Evolutionary conservation across 768 basidiomycete species (phyloP).

Genomic region (Boletus rex-veris): DNA sequence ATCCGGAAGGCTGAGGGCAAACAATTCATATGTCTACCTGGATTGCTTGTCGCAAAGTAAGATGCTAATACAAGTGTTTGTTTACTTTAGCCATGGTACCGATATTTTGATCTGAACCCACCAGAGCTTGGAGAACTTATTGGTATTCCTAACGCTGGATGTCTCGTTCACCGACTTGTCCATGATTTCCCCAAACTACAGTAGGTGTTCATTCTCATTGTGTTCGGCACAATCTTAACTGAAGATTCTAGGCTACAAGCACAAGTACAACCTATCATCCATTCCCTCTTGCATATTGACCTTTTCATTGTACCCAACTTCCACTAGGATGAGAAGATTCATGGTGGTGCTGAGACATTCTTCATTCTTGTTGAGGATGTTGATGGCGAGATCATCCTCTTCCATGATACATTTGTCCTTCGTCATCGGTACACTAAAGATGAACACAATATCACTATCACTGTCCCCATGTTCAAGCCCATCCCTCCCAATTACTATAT

Average conservation of each 20-base stretch:
- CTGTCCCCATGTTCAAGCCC: constrained; percentile 95
- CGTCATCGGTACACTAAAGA: constrained; percentile 89
- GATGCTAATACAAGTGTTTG: too few species aligned
- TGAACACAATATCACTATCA: constrained; percentile 92
- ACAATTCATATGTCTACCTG: constrained; percentile 71
- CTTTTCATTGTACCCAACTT: constrained; percentile 96
- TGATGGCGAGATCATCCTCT: constrained; percentile 93
- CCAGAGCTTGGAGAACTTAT: constrained; percentile 73
- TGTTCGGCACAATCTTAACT: background rate
- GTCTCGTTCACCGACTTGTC: constrained; percentile 86
- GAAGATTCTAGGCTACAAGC: constrained; percentile 66
- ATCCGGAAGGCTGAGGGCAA: constrained; percentile 92
- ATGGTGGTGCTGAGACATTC: constrained; percentile 86
- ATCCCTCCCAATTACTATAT: constrained; percentile 99
- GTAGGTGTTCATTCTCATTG: constrained; percentile 37
- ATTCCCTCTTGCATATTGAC: constrained; percentile 88
- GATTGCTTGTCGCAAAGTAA: background rate
- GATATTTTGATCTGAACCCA: constrained; percentile 89
- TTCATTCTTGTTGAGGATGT: constrained; percentile 95
- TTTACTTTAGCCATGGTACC: constrained; percentile 90
- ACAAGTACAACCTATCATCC: constrained; percentile 94
- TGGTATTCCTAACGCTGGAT: constrained; percentile 90
- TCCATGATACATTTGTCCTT: constrained; percentile 90
- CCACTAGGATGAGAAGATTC: constrained; percentile 95
- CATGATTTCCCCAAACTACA: constrained; percentile 96